Base-by-base conservation (phyloP, 306 rosid species). In the Corylus avellana region DNA sequence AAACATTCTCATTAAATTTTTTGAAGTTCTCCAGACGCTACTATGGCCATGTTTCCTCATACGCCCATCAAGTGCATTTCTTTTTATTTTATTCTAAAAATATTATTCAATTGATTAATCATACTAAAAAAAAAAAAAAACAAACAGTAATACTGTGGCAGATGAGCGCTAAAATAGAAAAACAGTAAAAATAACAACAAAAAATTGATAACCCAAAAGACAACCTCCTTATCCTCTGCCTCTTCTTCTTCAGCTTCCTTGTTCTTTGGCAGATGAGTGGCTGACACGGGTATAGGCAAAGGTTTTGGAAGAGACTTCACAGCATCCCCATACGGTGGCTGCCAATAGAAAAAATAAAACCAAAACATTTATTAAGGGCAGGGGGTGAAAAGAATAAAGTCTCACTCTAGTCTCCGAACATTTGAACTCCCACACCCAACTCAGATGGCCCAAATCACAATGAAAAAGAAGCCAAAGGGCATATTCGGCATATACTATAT, bases 231-330 rank as follows among this genome's bases (percentile, higher is more conserved):
- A 56, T 72, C 82, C 59, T 87, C 84, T 35, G 82, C 90, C 70
- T 77, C 80, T 11, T 84, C 85, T 79, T 83, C 88, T 77, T 82
- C 78, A 13, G 66, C 85, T 75, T 89, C 97, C 78, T 93, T 81
- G 80, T 80, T 79, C 85, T 86, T 86, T 51, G 85, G 71, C 50
- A 58, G 42, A 72, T 46, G 50, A 75, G 68, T 80, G 74, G 81
- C 83, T 76, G 82, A 86, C 78, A 76, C 67, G 11, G 87, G 75
- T 18, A 89, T 77, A 71, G 97, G 94, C 73, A 71, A 87, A 64
- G 99, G 96, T 78, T 88, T 89, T 12, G 99, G 99, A 81, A 95
- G 93, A 69, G 90, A 74, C 77, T 83, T 90, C 29, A 79, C 83
- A 77, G 74, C 77, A 72, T 89, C 89, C 63, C 84, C 86, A 79